Evolutionary conservation across 441 rosid species (phyloP).

Genomic region (Gossypium aridum): DNA sequence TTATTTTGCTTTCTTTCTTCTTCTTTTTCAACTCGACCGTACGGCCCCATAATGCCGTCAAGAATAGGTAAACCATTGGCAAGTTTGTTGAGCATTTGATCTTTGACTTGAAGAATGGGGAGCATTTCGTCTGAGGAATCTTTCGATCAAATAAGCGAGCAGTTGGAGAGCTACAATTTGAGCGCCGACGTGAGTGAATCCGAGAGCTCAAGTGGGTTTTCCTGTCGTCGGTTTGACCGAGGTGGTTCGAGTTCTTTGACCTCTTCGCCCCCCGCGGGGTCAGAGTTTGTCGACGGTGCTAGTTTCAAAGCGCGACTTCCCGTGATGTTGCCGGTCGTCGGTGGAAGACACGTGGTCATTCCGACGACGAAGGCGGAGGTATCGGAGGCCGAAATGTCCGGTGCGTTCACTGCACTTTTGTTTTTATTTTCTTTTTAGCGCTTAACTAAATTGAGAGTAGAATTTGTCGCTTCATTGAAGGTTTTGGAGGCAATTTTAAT

Average conservation of each 20-base stretch:
- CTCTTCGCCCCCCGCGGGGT: constrained; percentile 29
- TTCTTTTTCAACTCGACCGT: not conserved
- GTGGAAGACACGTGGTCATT: constrained; percentile 61
- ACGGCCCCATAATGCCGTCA: not conserved
- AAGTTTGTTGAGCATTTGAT: not conserved
- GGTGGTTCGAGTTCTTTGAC: constrained; percentile 56
- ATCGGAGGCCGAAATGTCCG: constrained; percentile 47
- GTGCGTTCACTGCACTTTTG: constrained; percentile 20
- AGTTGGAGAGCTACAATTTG: constrained; percentile 83
- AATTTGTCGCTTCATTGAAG: not conserved
- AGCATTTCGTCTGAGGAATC: constrained; percentile 64
- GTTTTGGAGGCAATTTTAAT: constrained; percentile 1
- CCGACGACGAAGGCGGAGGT: constrained; percentile 51
- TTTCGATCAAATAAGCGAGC: constrained; percentile 51
- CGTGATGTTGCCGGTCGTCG: constrained; percentile 64
- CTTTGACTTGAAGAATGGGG: constrained; percentile 37
- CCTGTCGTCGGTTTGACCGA: constrained; percentile 48
- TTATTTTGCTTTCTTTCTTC: not conserved
- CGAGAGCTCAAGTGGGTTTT: constrained; percentile 74
- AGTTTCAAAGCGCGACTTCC: constrained; percentile 38
- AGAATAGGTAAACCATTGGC: not conserved
- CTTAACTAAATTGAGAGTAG: not conserved
- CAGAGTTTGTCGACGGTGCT: constrained; percentile 20
- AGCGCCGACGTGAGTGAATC: constrained; percentile 98
- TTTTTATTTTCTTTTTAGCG: not conserved